Base-by-base conservation (phyloP, 306 rosid species). In the Amphicarpaea edgeworthii region DNA sequence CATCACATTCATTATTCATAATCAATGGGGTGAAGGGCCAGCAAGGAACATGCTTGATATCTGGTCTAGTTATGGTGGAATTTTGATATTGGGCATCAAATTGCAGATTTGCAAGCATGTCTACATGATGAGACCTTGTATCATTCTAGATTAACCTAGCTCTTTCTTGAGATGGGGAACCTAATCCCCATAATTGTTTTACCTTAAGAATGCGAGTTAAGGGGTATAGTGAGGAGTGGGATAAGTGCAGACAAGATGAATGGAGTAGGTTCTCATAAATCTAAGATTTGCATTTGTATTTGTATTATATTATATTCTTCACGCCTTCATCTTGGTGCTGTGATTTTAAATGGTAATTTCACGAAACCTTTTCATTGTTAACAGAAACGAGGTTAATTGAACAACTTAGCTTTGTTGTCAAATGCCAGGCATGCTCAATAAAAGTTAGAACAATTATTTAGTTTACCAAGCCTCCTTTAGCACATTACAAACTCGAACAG, bases 51-150 rank as follows among this genome's bases (percentile, higher is more conserved):
- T 74, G 47, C 64, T 26, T 67, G 32, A 46, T 81, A 12, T 63
- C 53, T 77, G 59, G 54, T 30, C 28, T 70, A 70, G 50, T 70
- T 26, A 66, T 82, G 76, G 41, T 46, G 53, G 59, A 64, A 59
- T 47, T 65, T 72, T 83, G 63, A 66, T 51, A 32, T 72, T 77
- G 73, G 61, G 11, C 54, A 23, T 66, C 28, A 59, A 71, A 71
- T 50, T 77, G 73, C 62, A 59, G 68, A 24, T 58, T 76, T 55
- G 24, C 37, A 9, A 47, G 50, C 75, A 15, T 45, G 50, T 58
- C 68, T 71, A 19, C 12, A 4, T 64, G 41, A 26, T 58, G 60
- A 45, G 70, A 45, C 54, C 67, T 64, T 65, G 32, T 66, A 16
- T 77, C 51, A 14, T 64, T 55, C 19, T 55, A 76, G 55, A 32